Evolutionary conservation across 2,329 filamentous ascomycete genomes (phyloP).

Genomic region (Domatiomyces globalis): DNA sequence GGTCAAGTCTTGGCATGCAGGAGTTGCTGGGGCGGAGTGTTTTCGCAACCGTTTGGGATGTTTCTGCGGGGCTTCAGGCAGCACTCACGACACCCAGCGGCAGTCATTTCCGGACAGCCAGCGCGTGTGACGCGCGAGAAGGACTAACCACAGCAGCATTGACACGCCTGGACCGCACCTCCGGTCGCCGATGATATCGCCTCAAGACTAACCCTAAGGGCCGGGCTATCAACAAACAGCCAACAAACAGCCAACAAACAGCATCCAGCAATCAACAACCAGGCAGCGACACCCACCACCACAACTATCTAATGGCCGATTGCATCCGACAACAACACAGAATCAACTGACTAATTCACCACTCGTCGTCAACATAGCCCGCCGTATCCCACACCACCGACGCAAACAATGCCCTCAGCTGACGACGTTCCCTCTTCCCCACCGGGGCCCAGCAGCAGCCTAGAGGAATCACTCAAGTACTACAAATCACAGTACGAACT

Average conservation of each 20-base stretch:
- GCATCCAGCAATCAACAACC: neutral
- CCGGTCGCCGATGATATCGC: neutral
- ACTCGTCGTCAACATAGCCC: no score
- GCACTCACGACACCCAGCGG: no score
- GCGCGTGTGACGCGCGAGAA: neutral
- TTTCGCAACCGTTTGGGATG: neutral
- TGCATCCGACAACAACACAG: neutral
- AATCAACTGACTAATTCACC: neutral
- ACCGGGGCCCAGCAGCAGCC: conserved; percentile 26
- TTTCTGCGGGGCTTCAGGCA: no score
- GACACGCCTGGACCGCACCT: neutral
- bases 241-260: neutral
- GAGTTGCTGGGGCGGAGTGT: neutral
- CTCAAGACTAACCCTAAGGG: neutral
- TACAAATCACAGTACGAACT: conserved; percentile 95
- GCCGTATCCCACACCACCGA: neutral
- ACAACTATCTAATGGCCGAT: neutral
- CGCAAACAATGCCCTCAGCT: conserved; percentile 7
- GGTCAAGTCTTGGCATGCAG: neutral
- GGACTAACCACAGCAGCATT: neutral
- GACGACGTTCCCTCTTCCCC: conserved; percentile 23
- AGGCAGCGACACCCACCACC: neutral
- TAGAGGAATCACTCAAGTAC: conserved; percentile 70
- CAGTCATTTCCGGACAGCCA: neutral
- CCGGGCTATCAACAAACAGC: neutral